A percentile compares a stretch with the other conserved stretches of the same genome.
Evolutionary conservation across 768 basidiomycete genomes (phyloP).

Genomic region (Neoboletus brunneissimus): DNA sequence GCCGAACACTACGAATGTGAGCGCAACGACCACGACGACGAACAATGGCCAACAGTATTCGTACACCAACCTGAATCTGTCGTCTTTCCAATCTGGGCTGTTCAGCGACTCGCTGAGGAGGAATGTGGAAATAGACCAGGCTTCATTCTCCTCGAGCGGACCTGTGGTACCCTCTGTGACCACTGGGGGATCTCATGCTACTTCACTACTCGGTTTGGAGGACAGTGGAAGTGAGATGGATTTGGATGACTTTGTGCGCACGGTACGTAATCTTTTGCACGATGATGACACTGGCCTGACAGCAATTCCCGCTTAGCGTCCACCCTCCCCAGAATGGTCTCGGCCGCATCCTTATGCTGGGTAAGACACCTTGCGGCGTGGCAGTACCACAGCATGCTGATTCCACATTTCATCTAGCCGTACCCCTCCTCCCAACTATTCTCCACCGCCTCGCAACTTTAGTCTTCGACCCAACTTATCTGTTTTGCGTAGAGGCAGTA

Average conservation of each 20-base stretch:
- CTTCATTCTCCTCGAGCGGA: constrained; percentile 11
- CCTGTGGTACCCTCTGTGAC: constrained; percentile 1
- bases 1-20: background rate
- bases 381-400: constrained; percentile 1
- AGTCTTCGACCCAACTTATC: constrained; percentile 13
- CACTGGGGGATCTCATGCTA: constrained; percentile 11
- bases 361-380: constrained; percentile 7
- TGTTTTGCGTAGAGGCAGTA: constrained; percentile 15
- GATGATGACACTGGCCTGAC: constrained; percentile 4
- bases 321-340: constrained; percentile 27
- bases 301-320: constrained; percentile 12
- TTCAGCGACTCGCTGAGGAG: constrained; percentile 34
- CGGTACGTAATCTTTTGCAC: constrained; percentile 6
- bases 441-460: constrained; percentile 19
- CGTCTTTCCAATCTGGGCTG: constrained; percentile 32
- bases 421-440: constrained; percentile 25
- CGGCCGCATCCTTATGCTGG: constrained; percentile 28
- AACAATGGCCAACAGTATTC: constrained; percentile 23
- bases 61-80: constrained; percentile 30
- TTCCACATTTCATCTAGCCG: constrained; percentile 10
- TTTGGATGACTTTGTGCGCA: constrained; percentile 17
- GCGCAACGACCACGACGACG: background rate
- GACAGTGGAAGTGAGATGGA: constrained; percentile 31
- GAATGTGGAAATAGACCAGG: constrained; percentile 23
- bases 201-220: constrained; percentile 16